These are phyloP conservation scores for Pseudogymnoascus sp. DNA, from an alignment of 2,329 filamentous ascomycete genomes.

Conservation along the genomic window DNA sequence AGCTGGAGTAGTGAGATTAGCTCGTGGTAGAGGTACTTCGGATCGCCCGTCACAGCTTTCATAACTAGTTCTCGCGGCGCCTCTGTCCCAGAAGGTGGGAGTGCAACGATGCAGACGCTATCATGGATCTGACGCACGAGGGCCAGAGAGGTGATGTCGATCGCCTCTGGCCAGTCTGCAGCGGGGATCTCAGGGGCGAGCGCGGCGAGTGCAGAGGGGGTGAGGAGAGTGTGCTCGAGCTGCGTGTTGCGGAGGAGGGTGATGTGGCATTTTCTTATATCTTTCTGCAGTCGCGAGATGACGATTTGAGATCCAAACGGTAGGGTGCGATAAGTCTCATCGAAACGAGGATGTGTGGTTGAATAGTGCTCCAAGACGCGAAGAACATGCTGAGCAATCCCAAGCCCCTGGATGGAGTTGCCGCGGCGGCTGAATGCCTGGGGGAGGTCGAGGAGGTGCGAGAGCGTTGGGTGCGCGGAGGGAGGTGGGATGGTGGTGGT, in stretches of 20 bases:
- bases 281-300: slow-evolving; percentile 40
- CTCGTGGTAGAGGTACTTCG: slow-evolving; percentile 55
- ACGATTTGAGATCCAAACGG: slow-evolving; percentile 52
- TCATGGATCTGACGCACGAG: slow-evolving; percentile 48
- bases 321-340: slow-evolving; percentile 34
- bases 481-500: slow-evolving; percentile 50
- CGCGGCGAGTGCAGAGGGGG: not conserved
- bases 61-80: slow-evolving; percentile 39
- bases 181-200: not conserved
- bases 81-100: slow-evolving; percentile 18
- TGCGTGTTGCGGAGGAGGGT: not conserved
- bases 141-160: slow-evolving; percentile 43
- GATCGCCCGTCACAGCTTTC: slow-evolving; percentile 48
- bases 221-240: not conserved
- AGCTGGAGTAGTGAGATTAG: slow-evolving; percentile 46
- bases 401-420: slow-evolving; percentile 31
- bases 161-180: slow-evolving; percentile 17
- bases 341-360: slow-evolving; percentile 17
- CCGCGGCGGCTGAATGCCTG: not conserved
- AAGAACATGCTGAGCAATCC: slow-evolving; percentile 45
- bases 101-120: slow-evolving; percentile 44
- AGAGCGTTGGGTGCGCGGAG: slow-evolving; percentile 29
- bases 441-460: slow-evolving; percentile 31
- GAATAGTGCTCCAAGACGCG: slow-evolving; percentile 47
- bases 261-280: slow-evolving; percentile 28